Conservation (phyloP, 2,329 filamentous ascomycete species). For the Hypoxylon sp. region DNA sequence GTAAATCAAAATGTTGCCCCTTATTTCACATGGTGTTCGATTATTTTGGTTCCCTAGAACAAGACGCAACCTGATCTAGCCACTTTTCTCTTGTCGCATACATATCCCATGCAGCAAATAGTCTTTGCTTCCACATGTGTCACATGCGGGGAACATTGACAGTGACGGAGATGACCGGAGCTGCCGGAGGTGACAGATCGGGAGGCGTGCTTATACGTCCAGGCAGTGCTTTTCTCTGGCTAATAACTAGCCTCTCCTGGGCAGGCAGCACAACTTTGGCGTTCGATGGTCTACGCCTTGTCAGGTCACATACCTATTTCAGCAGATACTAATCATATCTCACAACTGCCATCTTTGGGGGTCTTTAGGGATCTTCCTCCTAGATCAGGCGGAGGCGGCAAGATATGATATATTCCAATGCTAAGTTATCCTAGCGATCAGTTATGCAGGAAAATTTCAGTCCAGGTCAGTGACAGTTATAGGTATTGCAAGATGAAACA, state of each 20-base stretch:
- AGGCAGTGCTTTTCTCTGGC: not conserved
- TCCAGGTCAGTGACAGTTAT: not conserved
- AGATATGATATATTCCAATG: not conserved
- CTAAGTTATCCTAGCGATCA: not conserved
- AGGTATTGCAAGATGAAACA: not conserved
- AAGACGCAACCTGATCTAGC: not conserved
- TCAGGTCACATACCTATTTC: not conserved
- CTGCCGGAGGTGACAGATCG: not conserved
- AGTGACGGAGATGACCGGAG: not conserved
- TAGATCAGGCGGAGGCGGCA: not conserved
- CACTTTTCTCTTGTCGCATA: not conserved
- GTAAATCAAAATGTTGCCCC: not conserved
- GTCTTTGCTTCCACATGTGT: not conserved
- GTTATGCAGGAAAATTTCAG: not conserved
- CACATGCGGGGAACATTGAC: not conserved
- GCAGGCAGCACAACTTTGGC: not conserved
- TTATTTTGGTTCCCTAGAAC: not conserved
- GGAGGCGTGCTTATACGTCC: not conserved
- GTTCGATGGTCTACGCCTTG: not conserved
- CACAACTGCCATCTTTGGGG: not conserved
- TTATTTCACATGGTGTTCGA: not conserved
- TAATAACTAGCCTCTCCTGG: not conserved
- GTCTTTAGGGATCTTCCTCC: not conserved
- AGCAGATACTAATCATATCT: not conserved
- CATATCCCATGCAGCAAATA: not conserved